Evolutionary conservation across 2,329 filamentous ascomycete species (phyloP), one percentile per base, ranked within the genome.

Genomic region (Verticillium nonalfalfae): DNA sequence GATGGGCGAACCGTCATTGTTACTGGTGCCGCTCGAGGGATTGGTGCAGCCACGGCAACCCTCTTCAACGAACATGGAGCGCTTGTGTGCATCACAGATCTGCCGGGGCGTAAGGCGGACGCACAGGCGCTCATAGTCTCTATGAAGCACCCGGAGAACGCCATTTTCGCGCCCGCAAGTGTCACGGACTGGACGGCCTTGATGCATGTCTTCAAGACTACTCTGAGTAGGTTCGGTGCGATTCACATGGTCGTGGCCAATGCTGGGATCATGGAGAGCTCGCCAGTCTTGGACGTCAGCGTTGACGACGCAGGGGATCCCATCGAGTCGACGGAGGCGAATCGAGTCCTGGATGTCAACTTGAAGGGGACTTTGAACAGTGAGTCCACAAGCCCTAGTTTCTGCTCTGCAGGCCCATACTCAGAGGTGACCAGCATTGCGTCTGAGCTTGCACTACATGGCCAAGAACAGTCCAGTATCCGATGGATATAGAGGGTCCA

Each of bases 301-400:
- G 79, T 84, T 56, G 75, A 81, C 6, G 85, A 88, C 61, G 75
- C 87, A 56, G 73, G 78, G n/a, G 38, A 58, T 18, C 57, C 38
- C 18, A 10, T 40, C n/a, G 57, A 58, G 36, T 40, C 35, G 7
- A 26, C 1, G 1, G 57, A 45, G 11, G 38, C 57, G 1, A 45
- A 45, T 39, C 74, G 76, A 14, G 85, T 90, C 78, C 84, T 89
- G 66, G 78, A 81, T n/a, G 79, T 90, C 61, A 90, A 90, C 64
- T 26, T 58, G 34, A 58, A 58, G 36, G 57, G 57, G 2, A 45
- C 57, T 2, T 14, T 58, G 21, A 58, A 58, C 18, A 34, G 57
- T 58, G 10, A 45, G 57, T 45, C 11, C 5, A 6, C 9, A 13
- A n/a, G 1, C 13, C 3, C 15, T 35, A 3, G 31, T 7, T 13